Percentiles rank a stretch among this genome's conserved stretches.
phyloP scores from a whole-genome alignment of 805 yeast species.

The Soucietia sequanensis region DNA sequence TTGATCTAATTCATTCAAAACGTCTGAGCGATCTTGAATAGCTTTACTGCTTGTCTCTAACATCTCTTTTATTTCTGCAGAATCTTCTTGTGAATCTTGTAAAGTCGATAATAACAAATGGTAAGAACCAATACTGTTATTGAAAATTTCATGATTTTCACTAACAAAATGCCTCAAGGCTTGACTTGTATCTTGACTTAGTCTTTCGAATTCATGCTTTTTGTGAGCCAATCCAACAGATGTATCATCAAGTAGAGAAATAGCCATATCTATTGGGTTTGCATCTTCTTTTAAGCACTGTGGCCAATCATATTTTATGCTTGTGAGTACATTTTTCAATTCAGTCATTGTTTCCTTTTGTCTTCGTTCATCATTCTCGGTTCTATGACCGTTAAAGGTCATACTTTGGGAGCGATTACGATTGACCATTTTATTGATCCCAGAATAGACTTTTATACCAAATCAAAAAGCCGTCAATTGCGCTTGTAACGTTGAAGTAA shows the following conservation, averaged over 20 bases:
- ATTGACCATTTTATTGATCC: conserved; percentile 13
- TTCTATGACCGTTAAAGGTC: conserved; percentile 16
- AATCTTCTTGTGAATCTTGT: conserved; percentile 60
- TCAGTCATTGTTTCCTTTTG: conserved; percentile 30
- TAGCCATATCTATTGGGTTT: conserved; percentile 83
- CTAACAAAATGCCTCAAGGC: conserved; percentile 71
- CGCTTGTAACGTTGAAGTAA: too few species aligned
- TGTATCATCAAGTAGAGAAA: conserved; percentile 78
- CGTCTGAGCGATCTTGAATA: conserved; percentile 52
- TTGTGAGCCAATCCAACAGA: conserved; percentile 89
- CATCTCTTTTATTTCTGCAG: conserved; percentile 47
- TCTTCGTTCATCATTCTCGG: conserved; percentile 15
- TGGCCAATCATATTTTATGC: conserved; percentile 45
- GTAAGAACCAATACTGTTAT: conserved; percentile 81
- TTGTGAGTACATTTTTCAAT: conserved; percentile 33
- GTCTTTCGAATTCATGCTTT: conserved; percentile 59
- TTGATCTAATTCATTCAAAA: conserved; percentile 62
- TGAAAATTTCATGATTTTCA: conserved; percentile 80
- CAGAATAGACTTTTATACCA: too few species aligned
- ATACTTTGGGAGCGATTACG: conserved; percentile 24
- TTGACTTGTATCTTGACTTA: conserved; percentile 55
- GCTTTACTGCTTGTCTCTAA: conserved; percentile 50
- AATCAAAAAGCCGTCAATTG: too few species aligned
- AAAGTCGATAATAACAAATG: conserved; percentile 65
- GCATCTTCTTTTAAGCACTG: conserved; percentile 40